phyloP scores from a whole-genome alignment of 2,329 filamentous ascomycete genomes.

The Polychaeton citri region DNA sequence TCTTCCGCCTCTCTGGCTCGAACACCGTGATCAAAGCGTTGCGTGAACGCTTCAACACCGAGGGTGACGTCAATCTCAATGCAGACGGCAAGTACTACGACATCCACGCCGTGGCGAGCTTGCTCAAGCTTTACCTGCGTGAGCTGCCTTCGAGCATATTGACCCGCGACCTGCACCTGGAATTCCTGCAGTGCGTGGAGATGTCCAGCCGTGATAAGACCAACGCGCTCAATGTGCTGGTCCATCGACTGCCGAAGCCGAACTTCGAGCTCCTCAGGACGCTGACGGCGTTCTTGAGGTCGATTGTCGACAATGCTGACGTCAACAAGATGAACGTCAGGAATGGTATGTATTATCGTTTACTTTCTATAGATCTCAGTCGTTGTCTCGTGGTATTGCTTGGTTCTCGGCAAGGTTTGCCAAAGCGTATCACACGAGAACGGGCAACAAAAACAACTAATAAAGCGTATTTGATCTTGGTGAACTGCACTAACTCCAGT shows the following conservation, averaged over 20 bases:
- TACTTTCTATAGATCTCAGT: background rate
- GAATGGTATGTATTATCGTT: slow-evolving; percentile 40
- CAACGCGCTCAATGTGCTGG: slow-evolving; percentile 58
- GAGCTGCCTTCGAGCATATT: slow-evolving; percentile 86
- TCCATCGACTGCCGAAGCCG: slow-evolving; percentile 63
- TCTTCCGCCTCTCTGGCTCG: slow-evolving; percentile 93
- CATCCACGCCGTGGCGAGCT: slow-evolving; percentile 86
- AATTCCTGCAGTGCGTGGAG: slow-evolving; percentile 63
- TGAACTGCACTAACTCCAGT: no score
- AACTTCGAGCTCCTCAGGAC: slow-evolving; percentile 76
- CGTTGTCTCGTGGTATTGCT: background rate
- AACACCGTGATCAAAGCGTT: slow-evolving; percentile 86
- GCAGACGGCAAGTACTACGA: slow-evolving; percentile 74
- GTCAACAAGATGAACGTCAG: slow-evolving; percentile 97
- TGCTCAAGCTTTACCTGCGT: slow-evolving; percentile 86
- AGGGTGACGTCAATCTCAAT: slow-evolving; percentile 81
- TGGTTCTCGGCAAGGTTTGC: slow-evolving; percentile 7
- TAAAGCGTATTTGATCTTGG: background rate
- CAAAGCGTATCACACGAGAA: slow-evolving; percentile 20
- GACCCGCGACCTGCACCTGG: slow-evolving; percentile 76
- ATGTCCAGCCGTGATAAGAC: slow-evolving; percentile 70
- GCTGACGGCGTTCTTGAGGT: slow-evolving; percentile 75
- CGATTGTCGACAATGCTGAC: slow-evolving; percentile 79
- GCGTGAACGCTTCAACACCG: slow-evolving; percentile 82
- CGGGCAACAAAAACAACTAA: background rate